Evolutionary conservation across 1,284 basidiomycete genomes (phyloP).

Genomic region (Coniferiporia weirii): DNA sequence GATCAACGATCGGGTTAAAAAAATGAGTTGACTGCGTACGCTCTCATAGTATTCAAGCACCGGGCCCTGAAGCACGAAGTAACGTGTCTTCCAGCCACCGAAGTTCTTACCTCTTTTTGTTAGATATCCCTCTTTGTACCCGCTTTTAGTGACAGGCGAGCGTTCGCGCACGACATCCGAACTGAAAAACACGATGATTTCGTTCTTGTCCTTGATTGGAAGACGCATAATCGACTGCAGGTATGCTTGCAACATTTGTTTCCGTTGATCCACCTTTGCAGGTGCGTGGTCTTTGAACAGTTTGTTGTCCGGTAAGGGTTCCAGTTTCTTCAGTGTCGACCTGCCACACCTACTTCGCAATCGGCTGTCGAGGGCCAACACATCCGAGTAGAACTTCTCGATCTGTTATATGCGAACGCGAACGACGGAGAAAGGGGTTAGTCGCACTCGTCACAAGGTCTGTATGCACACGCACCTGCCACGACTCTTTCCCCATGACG

Average conservation of each 20-base stretch:
- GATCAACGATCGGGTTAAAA: slow-evolving; percentile 15
- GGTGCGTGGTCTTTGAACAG: slow-evolving; percentile 97
- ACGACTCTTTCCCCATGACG: slow-evolving; percentile 62
- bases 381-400: slow-evolving; percentile 92
- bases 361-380: slow-evolving; percentile 71
- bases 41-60: slow-evolving; percentile 92
- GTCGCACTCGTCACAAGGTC: background rate
- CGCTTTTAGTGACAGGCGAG: slow-evolving; percentile 70
- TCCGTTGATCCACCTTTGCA: slow-evolving; percentile 91
- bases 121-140: slow-evolving; percentile 93
- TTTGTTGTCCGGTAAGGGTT: slow-evolving; percentile 81
- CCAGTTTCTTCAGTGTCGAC: slow-evolving; percentile 77
- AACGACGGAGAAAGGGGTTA: background rate
- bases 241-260: slow-evolving; percentile 84
- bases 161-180: slow-evolving; percentile 79
- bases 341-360: slow-evolving; percentile 53
- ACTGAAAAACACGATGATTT: slow-evolving; percentile 89
- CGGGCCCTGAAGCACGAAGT: slow-evolving; percentile 86
- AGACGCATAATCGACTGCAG: slow-evolving; percentile 81
- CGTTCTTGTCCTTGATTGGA: slow-evolving; percentile 83
- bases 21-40: slow-evolving; percentile 46
- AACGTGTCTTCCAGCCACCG: slow-evolving; percentile 94
- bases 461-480: slow-evolving; percentile 54
- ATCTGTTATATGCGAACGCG: slow-evolving; percentile 13
- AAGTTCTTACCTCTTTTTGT: slow-evolving; percentile 97